Percentiles rank a stretch among this genome's conserved stretches.
These are phyloP conservation scores for Naegleria gruberi DNA, from an alignment of 208 protist species.

Conservation along the genomic window DNA sequence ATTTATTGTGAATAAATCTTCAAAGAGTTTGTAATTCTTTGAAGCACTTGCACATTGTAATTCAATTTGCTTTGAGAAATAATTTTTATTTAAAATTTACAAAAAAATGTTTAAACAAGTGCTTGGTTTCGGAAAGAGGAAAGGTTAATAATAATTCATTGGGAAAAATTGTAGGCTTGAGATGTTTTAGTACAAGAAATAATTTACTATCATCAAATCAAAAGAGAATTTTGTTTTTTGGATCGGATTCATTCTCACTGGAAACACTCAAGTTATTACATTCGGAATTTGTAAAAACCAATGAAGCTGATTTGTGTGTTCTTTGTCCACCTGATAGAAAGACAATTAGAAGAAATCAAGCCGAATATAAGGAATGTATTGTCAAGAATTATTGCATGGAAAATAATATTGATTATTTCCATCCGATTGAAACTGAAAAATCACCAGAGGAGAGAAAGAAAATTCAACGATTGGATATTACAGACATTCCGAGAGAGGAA, in stretches of 20 bases:
- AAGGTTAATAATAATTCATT: no score
- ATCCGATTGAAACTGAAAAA: background rate
- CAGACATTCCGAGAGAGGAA: background rate
- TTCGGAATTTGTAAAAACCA: background rate
- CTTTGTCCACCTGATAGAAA: background rate
- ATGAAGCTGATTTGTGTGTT: background rate
- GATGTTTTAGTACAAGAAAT: no score
- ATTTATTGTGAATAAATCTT: no score
- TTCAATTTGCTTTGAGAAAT: no score
- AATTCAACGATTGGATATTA: background rate
- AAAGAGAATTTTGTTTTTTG: slow-evolving; percentile 15
- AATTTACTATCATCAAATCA: no score
- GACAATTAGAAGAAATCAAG: background rate
- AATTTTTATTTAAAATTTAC: no score
- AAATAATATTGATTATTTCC: background rate
- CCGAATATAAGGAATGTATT: background rate
- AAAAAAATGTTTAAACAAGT: no score
- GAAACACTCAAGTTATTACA: background rate
- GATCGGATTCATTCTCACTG: background rate
- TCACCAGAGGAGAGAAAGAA: background rate
- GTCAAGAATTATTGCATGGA: background rate
- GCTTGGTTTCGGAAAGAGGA: no score
- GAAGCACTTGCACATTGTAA: no score
- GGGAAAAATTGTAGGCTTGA: no score
- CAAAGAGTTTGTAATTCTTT: no score